Evolutionary conservation across 1,284 basidiomycete genomes (phyloP), one percentile per base, ranked within the genome.

Genomic region (Heterobasidion parviporum): DNA sequence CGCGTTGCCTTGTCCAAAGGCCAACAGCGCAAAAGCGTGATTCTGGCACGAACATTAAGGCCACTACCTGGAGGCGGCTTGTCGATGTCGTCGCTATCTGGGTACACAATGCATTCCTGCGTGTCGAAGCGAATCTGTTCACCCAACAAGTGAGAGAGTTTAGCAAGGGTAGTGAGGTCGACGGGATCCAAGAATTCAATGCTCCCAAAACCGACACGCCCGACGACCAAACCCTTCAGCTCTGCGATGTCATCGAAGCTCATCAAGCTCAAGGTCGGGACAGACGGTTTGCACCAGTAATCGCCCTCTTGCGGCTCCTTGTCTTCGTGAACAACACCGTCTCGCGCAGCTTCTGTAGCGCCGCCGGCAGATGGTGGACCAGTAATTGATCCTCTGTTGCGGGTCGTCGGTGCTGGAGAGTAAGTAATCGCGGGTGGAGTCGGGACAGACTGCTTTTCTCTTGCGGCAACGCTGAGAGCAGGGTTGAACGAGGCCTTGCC

Each of bases 71-170:
- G 78, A 6, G 83, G 79, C 1, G 91, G 89, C 66, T 94, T 93
- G 67, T 92, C 85, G 52, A 78, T 79, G 18, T 87, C 83, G 55
- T 87, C 85, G 56, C 82, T 85, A 61, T 97, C 93, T 2, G 94
- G 94, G 70, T 99, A 99, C 52, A 99, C 94, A 56, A 83, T 87
- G 64, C 92, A 91, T 69, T 97, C 92, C 74, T 92, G 91, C 68
- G 93, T 87, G 57, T 94, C 89, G 67, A 99, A 94, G 53, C 88
- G 80, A 44, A 99, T 84, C 59, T 94, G 80, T 56, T 87, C 83
- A n/a, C 95, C 97, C 6, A 94, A 77, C 35, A 99, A 80, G 55
- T 87, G 85, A 26, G 84, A 81, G 48, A 99, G 80, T 64, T 87
- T 89, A 16, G 85, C 76, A 52, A 98, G 76, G 20, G 87, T 85